These are phyloP conservation scores for Monosporascus sp. DNA, from an alignment of 2,329 filamentous ascomycete genomes.

Conservation along the genomic window DNA sequence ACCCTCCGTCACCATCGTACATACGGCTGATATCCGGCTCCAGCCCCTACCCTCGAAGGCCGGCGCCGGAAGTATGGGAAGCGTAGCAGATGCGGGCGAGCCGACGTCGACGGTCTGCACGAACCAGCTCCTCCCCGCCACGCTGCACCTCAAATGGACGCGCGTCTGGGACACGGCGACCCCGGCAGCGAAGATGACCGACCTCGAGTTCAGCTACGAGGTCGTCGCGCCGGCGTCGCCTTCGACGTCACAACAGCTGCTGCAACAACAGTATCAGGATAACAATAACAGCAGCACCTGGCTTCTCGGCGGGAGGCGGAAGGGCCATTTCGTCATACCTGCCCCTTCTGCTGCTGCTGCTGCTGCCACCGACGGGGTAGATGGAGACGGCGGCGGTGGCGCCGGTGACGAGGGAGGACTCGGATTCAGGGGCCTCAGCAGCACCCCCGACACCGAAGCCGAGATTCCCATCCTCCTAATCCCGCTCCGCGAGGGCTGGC, in stretches of 20 bases:
- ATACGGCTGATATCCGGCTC: conserved; percentile 67
- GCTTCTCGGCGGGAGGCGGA: conserved; percentile 78
- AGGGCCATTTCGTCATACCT: conserved; percentile 68
- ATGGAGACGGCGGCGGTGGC: neutral
- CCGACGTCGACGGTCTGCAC: conserved; percentile 42
- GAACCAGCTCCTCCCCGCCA: conserved; percentile 62
- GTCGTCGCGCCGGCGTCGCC: conserved; percentile 59
- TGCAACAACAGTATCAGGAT: too few relatives aligned
- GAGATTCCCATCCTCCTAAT: conserved; percentile 70
- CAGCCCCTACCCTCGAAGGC: conserved; percentile 28
- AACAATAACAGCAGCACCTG: conserved; percentile 49
- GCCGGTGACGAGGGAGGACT: neutral
- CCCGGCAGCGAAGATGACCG: conserved; percentile 24
- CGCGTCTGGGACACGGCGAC: conserved; percentile 53
- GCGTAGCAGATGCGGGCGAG: neutral
- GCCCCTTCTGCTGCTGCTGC: conserved; percentile 16
- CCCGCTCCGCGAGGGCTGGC: conserved; percentile 69
- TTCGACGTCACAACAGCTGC: too few relatives aligned
- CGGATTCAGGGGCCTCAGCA: conserved; percentile 21
- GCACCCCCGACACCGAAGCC: conserved; percentile 44
- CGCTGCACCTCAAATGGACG: conserved; percentile 58
- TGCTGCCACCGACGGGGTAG: neutral
- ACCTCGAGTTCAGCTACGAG: conserved; percentile 78
- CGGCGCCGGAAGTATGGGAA: neutral
- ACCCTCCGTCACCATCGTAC: conserved; percentile 74